These are phyloP conservation scores for Acanthamoeba culbertsoni DNA, from an alignment of 208 protist genomes.

Conservation along the genomic window DNA sequence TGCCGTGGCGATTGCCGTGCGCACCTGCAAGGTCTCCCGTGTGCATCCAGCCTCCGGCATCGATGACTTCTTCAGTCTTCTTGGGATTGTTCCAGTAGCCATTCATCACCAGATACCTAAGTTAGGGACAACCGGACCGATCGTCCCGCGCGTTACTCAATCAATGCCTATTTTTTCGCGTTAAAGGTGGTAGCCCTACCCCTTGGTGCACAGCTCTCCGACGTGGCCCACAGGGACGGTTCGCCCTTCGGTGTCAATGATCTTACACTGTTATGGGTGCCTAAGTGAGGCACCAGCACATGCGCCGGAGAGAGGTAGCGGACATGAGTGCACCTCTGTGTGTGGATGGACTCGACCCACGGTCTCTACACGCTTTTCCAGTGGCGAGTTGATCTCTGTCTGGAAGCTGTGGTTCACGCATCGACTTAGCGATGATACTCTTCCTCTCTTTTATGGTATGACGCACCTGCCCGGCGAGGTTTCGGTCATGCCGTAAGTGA, in stretches of 20 bases:
- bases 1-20: too few relatives aligned
- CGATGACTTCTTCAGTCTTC: constrained; percentile 58
- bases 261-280: constrained; percentile 60
- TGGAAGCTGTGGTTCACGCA: constrained; percentile 66
- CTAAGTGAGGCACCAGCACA: not conserved
- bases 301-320: not conserved
- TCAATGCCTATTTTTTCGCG: not conserved
- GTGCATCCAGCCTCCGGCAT: constrained; percentile 78
- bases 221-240: constrained; percentile 42
- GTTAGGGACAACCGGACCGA: not conserved
- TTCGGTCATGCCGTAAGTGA: constrained; percentile 84
- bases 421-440: too few relatives aligned
- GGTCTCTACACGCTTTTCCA: constrained; percentile 67
- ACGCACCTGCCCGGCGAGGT: constrained; percentile 74
- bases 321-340: constrained; percentile 49
- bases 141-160: not conserved
- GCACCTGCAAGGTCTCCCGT: constrained; percentile 74
- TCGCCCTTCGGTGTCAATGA: constrained; percentile 69
- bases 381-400: constrained; percentile 58
- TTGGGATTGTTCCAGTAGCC: constrained; percentile 76
- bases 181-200: constrained; percentile 28
- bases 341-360: constrained; percentile 79
- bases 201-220: constrained; percentile 78
- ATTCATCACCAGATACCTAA: constrained; percentile 77
- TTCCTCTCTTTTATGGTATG: too few relatives aligned